Evolutionary conservation across 805 yeast genomes (phyloP).

Genomic region (Metschnikowia shivogae): DNA sequence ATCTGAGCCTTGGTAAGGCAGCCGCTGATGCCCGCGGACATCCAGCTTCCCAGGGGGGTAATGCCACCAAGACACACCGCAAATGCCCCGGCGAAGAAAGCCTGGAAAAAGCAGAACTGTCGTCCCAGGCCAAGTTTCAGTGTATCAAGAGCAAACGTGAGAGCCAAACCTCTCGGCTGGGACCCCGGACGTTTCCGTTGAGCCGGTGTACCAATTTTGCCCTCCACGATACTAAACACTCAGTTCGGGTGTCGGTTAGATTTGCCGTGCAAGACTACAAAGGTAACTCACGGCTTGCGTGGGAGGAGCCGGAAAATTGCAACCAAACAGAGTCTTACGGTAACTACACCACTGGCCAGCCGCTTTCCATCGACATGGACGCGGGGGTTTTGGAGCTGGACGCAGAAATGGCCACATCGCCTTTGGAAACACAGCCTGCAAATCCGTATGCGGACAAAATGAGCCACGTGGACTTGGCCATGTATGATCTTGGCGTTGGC

Average conservation of each 20-base stretch:
- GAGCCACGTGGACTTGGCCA: neutral
- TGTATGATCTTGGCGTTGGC: neutral
- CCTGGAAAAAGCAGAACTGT: neutral
- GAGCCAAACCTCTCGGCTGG: neutral
- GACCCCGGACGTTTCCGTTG: slow-evolving; percentile 8
- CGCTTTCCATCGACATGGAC: neutral
- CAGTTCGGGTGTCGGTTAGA: slow-evolving; percentile 7
- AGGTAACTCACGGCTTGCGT: neutral
- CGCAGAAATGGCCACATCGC: neutral
- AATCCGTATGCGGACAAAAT: neutral
- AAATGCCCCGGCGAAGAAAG: neutral
- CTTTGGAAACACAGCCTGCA: neutral
- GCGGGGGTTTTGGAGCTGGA: neutral
- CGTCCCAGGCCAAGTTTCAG: neutral
- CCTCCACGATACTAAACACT: slow-evolving; percentile 10
- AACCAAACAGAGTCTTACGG: neutral
- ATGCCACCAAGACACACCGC: neutral
- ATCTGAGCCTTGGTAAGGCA: neutral
- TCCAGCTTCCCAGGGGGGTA: slow-evolving; percentile 1
- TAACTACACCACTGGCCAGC: neutral
- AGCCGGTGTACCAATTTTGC: slow-evolving; percentile 10
- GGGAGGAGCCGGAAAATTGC: neutral
- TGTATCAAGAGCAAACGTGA: slow-evolving; percentile 1
- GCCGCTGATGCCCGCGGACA: neutral
- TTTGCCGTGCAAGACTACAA: slow-evolving; percentile 5